Conservation (phyloP, 1,284 basidiomycete genomes). For the Boletus chippewaensis region DNA sequence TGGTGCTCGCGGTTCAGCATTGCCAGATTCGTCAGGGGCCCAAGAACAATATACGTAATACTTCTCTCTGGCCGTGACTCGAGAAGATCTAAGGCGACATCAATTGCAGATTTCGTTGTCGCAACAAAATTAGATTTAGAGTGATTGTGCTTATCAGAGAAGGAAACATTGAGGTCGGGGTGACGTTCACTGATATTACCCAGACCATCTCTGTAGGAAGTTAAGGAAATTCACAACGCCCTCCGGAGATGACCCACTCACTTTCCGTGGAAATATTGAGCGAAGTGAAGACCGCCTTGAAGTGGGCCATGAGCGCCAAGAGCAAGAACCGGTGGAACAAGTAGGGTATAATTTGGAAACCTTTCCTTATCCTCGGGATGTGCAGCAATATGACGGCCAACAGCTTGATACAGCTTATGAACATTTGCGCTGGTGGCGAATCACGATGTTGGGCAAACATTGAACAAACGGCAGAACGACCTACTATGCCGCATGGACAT, state of each 20-base stretch:
- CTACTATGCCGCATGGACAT: slow-evolving; percentile 57
- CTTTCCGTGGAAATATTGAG: slow-evolving; percentile 85
- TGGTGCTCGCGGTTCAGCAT: slow-evolving; percentile 56
- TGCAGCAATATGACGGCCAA: slow-evolving; percentile 58
- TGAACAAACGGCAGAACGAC: slow-evolving; percentile 2
- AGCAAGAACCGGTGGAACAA: slow-evolving; percentile 55
- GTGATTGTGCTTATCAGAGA: slow-evolving; percentile 26
- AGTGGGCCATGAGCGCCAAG: slow-evolving; percentile 70
- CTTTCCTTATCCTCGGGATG: slow-evolving; percentile 49
- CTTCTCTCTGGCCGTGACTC: slow-evolving; percentile 50
- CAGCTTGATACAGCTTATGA: slow-evolving; percentile 68
- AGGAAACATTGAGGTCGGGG: slow-evolving; percentile 57
- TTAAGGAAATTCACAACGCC: slow-evolving; percentile 1
- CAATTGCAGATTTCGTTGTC: slow-evolving; percentile 46
- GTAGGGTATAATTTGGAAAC: slow-evolving; percentile 53
- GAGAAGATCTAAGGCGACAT: slow-evolving; percentile 68
- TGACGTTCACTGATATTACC: slow-evolving; percentile 66
- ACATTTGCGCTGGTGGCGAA: slow-evolving; percentile 59
- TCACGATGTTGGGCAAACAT: slow-evolving; percentile 9
- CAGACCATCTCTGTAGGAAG: slow-evolving; percentile 64
- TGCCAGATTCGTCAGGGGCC: slow-evolving; percentile 86
- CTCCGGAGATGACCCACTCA: slow-evolving; percentile 28
- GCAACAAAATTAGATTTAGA: slow-evolving; percentile 41
- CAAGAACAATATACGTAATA: slow-evolving; percentile 81
- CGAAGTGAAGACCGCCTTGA: slow-evolving; percentile 69